These are phyloP conservation scores for Ustilago cynodontis DNA, from an alignment of 1,284 basidiomycete species.

Conservation along the genomic window DNA sequence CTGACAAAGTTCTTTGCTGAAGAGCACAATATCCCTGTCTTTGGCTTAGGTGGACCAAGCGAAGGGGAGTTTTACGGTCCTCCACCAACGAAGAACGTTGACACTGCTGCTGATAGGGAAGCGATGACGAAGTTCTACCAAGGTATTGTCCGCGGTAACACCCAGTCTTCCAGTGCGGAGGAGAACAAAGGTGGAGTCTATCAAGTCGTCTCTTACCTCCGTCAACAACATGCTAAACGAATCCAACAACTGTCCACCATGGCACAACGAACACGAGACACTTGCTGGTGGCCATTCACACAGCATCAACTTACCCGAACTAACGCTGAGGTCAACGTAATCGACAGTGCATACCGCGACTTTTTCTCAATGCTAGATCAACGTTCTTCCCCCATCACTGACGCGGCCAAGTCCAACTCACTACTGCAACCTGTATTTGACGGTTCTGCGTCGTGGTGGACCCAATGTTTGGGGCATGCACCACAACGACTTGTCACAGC, in stretches of 20 bases:
- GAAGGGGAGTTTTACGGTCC: constrained; percentile 38
- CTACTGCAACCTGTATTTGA: constrained; percentile 83
- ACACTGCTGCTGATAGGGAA: constrained; percentile 74
- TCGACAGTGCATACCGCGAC: constrained; percentile 90
- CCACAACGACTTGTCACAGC: constrained; percentile 83
- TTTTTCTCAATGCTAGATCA: constrained; percentile 75
- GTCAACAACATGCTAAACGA: constrained; percentile 76
- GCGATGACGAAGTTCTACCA: constrained; percentile 81
- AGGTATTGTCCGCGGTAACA: constrained; percentile 64
- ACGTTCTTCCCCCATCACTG: constrained; percentile 6
- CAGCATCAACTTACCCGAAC: constrained; percentile 76
- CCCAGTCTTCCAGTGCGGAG: constrained; percentile 8
- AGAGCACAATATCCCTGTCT: constrained; percentile 74
- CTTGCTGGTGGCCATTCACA: constrained; percentile 97
- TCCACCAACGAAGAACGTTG: constrained; percentile 71
- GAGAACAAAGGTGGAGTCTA: constrained; percentile 71
- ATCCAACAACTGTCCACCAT: constrained; percentile 81
- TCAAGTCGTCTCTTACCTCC: constrained; percentile 76
- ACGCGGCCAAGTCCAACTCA: constrained; percentile 13
- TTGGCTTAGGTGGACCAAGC: constrained; percentile 57
- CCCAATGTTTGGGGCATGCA: constrained; percentile 89
- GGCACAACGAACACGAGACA: constrained; percentile 81
- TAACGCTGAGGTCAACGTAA: constrained; percentile 72
- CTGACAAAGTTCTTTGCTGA: constrained; percentile 81
- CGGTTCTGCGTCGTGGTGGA: constrained; percentile 98